phyloP scores from a whole-genome alignment of 495 filamentous ascomycete species.

The Rusavskia elegans region DNA sequence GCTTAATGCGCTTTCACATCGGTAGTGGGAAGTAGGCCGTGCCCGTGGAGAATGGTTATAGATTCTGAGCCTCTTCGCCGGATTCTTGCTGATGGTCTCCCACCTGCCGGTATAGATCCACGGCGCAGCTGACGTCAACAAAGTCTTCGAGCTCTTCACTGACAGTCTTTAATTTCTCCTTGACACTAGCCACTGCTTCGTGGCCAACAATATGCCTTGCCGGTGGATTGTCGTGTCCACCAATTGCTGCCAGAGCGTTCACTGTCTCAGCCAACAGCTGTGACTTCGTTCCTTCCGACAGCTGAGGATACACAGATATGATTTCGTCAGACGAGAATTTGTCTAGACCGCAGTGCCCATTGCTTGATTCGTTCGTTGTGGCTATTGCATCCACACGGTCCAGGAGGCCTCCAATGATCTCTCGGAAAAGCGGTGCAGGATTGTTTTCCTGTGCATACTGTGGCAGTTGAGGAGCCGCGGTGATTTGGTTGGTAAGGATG shows the following conservation, averaged over 20 bases:
- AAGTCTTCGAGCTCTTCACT: constrained; percentile 95
- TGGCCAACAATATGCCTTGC: constrained; percentile 87
- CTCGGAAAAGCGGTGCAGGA: constrained; percentile 62
- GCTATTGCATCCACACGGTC: constrained; percentile 26
- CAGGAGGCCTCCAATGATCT: constrained; percentile 62
- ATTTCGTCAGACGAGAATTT: constrained; percentile 36
- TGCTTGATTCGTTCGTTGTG: constrained; percentile 20
- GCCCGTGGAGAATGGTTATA: background rate
- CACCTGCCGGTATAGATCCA: constrained; percentile 48
- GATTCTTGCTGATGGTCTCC: background rate
- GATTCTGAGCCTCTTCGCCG: background rate
- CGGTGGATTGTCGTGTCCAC: constrained; percentile 89
- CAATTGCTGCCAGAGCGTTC: constrained; percentile 76
- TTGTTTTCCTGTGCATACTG: constrained; percentile 60
- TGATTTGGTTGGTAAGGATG: constrained; percentile 71
- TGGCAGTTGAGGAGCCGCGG: constrained; percentile 57
- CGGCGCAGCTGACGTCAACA: constrained; percentile 70
- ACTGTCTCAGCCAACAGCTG: constrained; percentile 78
- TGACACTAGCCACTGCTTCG: constrained; percentile 75
- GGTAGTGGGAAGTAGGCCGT: no score
- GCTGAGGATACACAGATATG: constrained; percentile 51
- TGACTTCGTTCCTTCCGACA: constrained; percentile 48
- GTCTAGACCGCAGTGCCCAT: constrained; percentile 13
- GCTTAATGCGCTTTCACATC: no score
- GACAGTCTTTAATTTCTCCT: constrained; percentile 91